phyloP scores from a whole-genome alignment of 2,329 filamentous ascomycete genomes.

The Trichophyton schoenleinii region DNA sequence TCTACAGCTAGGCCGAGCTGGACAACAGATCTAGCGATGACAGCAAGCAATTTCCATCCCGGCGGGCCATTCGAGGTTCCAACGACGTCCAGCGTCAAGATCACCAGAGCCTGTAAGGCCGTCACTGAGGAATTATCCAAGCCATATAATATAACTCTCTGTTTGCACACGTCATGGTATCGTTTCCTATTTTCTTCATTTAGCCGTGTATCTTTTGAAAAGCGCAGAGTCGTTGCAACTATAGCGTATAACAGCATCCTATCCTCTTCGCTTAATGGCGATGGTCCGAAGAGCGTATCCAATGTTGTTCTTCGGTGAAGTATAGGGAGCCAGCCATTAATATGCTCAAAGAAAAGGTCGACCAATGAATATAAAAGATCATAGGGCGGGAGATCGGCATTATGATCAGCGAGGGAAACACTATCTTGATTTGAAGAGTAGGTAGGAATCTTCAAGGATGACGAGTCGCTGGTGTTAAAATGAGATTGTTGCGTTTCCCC shows the following conservation, averaged over 20 bases:
- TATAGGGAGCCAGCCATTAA: slow-evolving; percentile 79
- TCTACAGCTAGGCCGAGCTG: slow-evolving; percentile 79
- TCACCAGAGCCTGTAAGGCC: slow-evolving; percentile 73
- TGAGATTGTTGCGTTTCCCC: slow-evolving; percentile 19
- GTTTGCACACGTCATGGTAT: slow-evolving; percentile 71
- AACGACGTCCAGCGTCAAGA: slow-evolving; percentile 71
- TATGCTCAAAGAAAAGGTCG: slow-evolving; percentile 66
- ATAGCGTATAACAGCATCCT: slow-evolving; percentile 75
- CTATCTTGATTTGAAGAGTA: slow-evolving; percentile 37
- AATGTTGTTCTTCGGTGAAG: slow-evolving; percentile 73
- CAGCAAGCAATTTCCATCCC: slow-evolving; percentile 79
- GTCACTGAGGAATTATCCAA: slow-evolving; percentile 84
- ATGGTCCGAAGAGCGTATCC: slow-evolving; percentile 67
- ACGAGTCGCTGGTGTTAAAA: slow-evolving; percentile 37
- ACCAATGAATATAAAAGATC: slow-evolving; percentile 60
- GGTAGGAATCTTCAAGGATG: slow-evolving; percentile 36
- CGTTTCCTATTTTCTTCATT: slow-evolving; percentile 59
- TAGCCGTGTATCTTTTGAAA: slow-evolving; percentile 63
- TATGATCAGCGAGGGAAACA: slow-evolving; percentile 37
- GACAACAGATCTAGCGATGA: slow-evolving; percentile 79
- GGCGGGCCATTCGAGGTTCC: slow-evolving; percentile 82
- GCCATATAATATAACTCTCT: slow-evolving; percentile 74
- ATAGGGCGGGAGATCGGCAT: slow-evolving; percentile 61
- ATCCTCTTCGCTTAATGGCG: slow-evolving; percentile 66
- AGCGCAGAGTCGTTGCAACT: slow-evolving; percentile 74